Conservation (phyloP, 257 asterid genomes). For the Hygrophila difformis region DNA sequence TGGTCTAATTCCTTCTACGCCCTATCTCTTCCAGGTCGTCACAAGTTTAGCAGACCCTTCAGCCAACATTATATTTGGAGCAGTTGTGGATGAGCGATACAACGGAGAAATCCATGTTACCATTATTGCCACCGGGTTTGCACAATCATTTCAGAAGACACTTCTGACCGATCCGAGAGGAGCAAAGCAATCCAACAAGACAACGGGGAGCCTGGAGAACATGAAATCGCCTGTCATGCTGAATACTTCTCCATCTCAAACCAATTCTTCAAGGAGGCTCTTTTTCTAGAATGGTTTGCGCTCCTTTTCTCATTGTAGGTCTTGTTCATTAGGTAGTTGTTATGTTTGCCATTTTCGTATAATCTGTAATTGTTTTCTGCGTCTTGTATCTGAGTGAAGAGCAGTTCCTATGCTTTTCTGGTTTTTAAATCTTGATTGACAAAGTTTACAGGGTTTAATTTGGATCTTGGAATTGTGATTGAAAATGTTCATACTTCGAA, state of each 20-base stretch:
- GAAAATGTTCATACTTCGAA: no score
- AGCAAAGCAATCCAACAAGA: conserved; percentile 42
- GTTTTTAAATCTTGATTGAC: no score
- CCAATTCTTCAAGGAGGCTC: conserved; percentile 23
- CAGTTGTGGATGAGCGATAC: conserved; percentile 93
- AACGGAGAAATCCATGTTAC: conserved; percentile 96
- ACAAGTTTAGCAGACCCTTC: conserved; percentile 97
- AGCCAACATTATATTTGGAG: conserved; percentile 94
- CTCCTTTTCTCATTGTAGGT: background rate
- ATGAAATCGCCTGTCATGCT: background rate
- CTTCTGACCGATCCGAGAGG: conserved; percentile 82
- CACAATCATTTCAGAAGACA: conserved; percentile 74
- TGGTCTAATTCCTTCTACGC: background rate
- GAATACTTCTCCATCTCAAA: conserved; percentile 15
- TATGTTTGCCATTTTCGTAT: no score
- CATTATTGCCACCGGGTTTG: conserved; percentile 91
- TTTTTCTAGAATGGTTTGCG: conserved; percentile 23
- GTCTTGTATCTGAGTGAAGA: no score
- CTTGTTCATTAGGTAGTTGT: conserved; percentile 7
- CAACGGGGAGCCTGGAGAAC: conserved; percentile 25
- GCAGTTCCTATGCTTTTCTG: no score
- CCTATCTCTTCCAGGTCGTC: conserved; percentile 54
- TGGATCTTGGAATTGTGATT: no score
- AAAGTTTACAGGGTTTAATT: no score
- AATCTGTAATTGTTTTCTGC: no score